Evolutionary conservation across 306 rosid species (phyloP).

Genomic region (Dryas alaskensis): DNA sequence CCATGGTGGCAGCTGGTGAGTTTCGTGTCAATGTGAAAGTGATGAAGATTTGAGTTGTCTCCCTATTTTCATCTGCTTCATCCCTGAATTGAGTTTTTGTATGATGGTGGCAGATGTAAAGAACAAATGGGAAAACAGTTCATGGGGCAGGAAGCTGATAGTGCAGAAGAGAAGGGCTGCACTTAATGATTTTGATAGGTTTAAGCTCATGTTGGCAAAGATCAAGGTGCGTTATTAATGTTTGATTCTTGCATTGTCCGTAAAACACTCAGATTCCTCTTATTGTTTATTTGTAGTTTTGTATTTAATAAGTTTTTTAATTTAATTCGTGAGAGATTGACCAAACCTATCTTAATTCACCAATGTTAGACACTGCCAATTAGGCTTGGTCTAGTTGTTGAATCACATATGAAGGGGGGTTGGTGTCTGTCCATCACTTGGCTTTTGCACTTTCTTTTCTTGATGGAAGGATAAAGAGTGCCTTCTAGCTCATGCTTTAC

Average conservation of each 20-base stretch:
- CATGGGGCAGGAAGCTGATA: slow-evolving; percentile 54
- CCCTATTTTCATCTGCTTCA: background rate
- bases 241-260: background rate
- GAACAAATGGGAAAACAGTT: slow-evolving; percentile 56
- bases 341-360: background rate
- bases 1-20: slow-evolving; percentile 48
- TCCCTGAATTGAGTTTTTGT: slow-evolving; percentile 2
- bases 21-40: background rate
- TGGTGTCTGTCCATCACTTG: background rate
- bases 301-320: no score
- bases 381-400: background rate
- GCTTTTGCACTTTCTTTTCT: background rate
- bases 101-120: slow-evolving; percentile 39
- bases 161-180: slow-evolving; percentile 51
- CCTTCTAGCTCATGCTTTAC: background rate
- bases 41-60: background rate
- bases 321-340: background rate
- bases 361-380: background rate
- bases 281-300: background rate
- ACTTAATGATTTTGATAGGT: slow-evolving; percentile 51
- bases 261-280: background rate
- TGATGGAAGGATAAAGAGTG: background rate
- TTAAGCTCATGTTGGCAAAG: slow-evolving; percentile 57
- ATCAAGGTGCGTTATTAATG: slow-evolving; percentile 33
- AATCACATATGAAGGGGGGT: background rate